phyloP scores from a whole-genome alignment of 805 yeast species.

The Candida orba region DNA sequence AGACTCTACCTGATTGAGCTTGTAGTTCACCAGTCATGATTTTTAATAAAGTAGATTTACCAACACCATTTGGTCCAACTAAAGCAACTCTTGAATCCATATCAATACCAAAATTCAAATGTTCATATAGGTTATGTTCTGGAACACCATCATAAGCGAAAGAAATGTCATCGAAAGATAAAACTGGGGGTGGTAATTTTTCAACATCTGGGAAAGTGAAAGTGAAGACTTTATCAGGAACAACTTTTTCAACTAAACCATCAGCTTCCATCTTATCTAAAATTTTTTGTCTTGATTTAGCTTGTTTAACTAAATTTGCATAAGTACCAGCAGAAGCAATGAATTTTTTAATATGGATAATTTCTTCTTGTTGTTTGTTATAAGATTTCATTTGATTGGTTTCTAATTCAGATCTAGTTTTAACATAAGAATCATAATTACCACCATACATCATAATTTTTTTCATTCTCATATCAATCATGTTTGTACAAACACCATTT shows the following conservation, averaged over 20 bases:
- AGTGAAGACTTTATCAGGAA: slow-evolving; percentile 85
- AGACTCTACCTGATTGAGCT: slow-evolving; percentile 91
- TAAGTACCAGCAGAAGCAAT: slow-evolving; percentile 99
- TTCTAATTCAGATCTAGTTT: slow-evolving; percentile 91
- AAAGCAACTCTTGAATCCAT: slow-evolving; percentile 98
- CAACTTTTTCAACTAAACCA: slow-evolving; percentile 90
- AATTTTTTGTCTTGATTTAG: slow-evolving; percentile 98
- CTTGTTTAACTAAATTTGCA: slow-evolving; percentile 97
- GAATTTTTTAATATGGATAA: slow-evolving; percentile 94
- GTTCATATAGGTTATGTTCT: slow-evolving; percentile 83
- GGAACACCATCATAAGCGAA: slow-evolving; percentile 80
- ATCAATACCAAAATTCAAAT: slow-evolving; percentile 95
- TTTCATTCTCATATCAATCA: slow-evolving; percentile 95
- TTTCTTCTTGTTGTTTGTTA: slow-evolving; percentile 96
- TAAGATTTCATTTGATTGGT: slow-evolving; percentile 98
- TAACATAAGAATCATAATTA: slow-evolving; percentile 94
- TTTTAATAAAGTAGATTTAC: slow-evolving; percentile 92
- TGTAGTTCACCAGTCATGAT: slow-evolving; percentile 91
- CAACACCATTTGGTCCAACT: slow-evolving; percentile 99
- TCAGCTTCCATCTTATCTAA: slow-evolving; percentile 99
- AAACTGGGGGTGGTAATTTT: slow-evolving; percentile 97
- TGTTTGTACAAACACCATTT: slow-evolving; percentile 96
- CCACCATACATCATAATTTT: slow-evolving; percentile 80
- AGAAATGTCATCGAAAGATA: slow-evolving; percentile 91
- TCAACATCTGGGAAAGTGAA: slow-evolving; percentile 94